Percentiles rank a stretch among this genome's conserved stretches.
These are phyloP conservation scores for Cicer judaicum DNA, from an alignment of 306 rosid genomes.

Conservation along the genomic window DNA sequence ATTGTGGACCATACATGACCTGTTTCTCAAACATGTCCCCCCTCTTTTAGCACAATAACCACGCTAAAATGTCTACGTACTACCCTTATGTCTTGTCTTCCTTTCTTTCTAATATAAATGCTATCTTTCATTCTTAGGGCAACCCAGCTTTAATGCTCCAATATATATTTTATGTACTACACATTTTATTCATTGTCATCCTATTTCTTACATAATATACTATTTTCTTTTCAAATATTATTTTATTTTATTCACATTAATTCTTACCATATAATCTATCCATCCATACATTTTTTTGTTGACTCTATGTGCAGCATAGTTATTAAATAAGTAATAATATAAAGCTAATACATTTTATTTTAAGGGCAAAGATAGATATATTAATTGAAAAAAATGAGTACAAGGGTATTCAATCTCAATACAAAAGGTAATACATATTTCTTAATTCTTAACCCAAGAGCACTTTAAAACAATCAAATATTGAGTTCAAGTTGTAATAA, in stretches of 20 bases:
- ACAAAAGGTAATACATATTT: no score
- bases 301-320: background rate
- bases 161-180: constrained; percentile 33
- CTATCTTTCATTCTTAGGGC: constrained; percentile 51
- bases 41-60: constrained; percentile 48
- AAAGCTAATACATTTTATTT: no score
- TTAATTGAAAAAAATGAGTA: no score
- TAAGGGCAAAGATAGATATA: no score
- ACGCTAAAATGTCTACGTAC: constrained; percentile 53
- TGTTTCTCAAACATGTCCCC: constrained; percentile 45
- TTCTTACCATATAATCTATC: background rate
- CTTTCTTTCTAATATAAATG: constrained; percentile 53
- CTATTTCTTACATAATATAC: constrained; percentile 38
- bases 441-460: no score
- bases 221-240: constrained; percentile 19
- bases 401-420: no score
- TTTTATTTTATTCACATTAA: constrained; percentile 27
- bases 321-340: no score
- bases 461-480: no score
- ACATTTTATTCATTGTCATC: constrained; percentile 41
- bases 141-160: constrained; percentile 51
- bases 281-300: background rate
- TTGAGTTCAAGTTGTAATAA: no score
- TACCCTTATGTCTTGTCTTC: constrained; percentile 51
- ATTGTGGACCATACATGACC: constrained; percentile 58